Percentiles rank a stretch among this genome's conserved stretches.
Evolutionary conservation across 257 asterid species (phyloP).

Genomic region (Solanum okadae): DNA sequence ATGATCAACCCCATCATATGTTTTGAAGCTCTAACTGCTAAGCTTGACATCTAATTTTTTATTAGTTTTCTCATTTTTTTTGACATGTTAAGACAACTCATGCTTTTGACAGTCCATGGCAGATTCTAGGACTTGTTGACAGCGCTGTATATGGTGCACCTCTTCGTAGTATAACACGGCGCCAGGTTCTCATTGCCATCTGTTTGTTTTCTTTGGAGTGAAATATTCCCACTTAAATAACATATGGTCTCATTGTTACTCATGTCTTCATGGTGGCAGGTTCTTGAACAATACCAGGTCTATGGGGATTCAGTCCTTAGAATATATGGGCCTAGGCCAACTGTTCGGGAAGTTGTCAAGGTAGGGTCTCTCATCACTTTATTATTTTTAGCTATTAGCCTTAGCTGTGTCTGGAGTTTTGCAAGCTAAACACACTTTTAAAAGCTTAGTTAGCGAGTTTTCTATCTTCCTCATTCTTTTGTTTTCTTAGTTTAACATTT

Average conservation of each 20-base stretch:
- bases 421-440: not conserved
- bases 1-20: not conserved
- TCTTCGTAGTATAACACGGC: conserved; percentile 47
- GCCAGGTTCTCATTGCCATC: conserved; percentile 49
- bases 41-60: not conserved
- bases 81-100: not conserved
- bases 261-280: conserved; percentile 22
- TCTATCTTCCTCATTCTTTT: not conserved
- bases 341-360: conserved; percentile 58
- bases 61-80: not conserved
- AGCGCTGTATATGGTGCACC: conserved; percentile 75
- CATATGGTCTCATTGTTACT: not conserved
- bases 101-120: conserved; percentile 69
- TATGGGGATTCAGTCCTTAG: conserved; percentile 69
- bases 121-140: conserved; percentile 74
- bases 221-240: not conserved
- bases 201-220: not conserved
- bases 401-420: not conserved
- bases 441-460: not conserved
- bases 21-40: not conserved
- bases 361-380: conserved; percentile 18
- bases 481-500: not conserved
- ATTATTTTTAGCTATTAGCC: not conserved
- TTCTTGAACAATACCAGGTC: conserved; percentile 68
- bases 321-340: conserved; percentile 54